Base-by-base conservation (phyloP, 208 protist genomes). In the Leishmania amazonensis region DNA sequence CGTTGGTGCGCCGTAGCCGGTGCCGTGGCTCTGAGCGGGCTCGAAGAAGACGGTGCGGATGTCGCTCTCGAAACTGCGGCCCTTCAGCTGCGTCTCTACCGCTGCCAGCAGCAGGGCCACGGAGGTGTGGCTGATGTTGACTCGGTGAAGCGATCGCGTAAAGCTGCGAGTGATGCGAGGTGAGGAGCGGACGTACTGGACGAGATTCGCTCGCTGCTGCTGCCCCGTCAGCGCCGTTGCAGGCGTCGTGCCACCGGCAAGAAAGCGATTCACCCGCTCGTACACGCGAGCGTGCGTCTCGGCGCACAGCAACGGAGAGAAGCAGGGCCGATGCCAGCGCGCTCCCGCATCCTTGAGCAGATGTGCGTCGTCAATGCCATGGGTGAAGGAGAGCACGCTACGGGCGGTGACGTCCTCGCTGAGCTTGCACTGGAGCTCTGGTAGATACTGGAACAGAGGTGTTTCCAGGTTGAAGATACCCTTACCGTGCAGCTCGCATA, bases 401-500 rank as follows among this genome's bases (percentile, higher is more conserved):
- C 94, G 87, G n/a, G 87, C 92, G n/a, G 88, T 96, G 28, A 93
- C 86, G 31, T 78, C 76, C 19, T 75, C 49, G 5, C 74, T 78
- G 1, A 97, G 80, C 70, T 87, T 87, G 3, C 71, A 67, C 60
- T 88, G 80, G 72, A 97, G 83, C 79, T 94, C 89, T 3, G 94
- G 92, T 68, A 96, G 67, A 65, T 97, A 96, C 15, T 79, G 79
- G 4, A 75, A 71, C 21, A 97, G 80, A 21, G 92, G 94, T 13
- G 28, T 38, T 31, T 89, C 67, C 35, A 97, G 64, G 78, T 97
- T 88, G 75, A 97, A 92, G 28, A 89, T 51, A 40, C 82, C 87
- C 19, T 84, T 85, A 31, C 91, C 87, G 79, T 97, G 94, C 70
- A 96, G 86, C 67, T 97, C 89, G 76, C 91, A 96, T 45, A 97